A percentile compares a stretch with the other conserved stretches of the same genome.
phyloP scores from a whole-genome alignment of 73 alveolate genomes.

The Tetrahymena elliotti region DNA sequence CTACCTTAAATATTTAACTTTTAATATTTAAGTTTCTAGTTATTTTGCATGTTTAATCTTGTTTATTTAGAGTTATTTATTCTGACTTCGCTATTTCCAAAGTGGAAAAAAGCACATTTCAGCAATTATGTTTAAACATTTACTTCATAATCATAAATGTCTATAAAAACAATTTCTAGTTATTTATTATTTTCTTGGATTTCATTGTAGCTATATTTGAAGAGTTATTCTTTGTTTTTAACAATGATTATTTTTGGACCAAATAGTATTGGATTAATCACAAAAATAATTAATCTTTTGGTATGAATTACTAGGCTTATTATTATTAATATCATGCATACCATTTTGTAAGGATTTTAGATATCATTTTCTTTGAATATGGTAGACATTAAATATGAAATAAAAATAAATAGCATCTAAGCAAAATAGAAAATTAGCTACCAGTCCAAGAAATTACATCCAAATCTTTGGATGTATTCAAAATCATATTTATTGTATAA shows the following conservation, averaged over 20 bases:
- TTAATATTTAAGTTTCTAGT: background rate
- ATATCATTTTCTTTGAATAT: background rate
- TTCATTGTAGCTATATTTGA: background rate
- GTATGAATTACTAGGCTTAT: background rate
- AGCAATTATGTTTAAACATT: background rate
- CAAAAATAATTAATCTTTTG: background rate
- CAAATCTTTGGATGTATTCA: background rate
- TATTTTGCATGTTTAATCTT: background rate
- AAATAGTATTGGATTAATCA: background rate
- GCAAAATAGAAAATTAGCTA: background rate
- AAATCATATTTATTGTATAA: background rate
- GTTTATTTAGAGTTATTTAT: background rate
- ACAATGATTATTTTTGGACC: background rate
- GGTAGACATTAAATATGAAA: background rate
- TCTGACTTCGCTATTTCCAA: background rate
- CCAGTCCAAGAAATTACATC: background rate
- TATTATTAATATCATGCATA: background rate
- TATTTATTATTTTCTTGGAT: background rate
- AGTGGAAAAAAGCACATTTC: background rate
- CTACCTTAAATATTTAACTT: background rate
- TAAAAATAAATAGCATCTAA: background rate
- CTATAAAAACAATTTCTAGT: background rate
- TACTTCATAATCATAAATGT: background rate
- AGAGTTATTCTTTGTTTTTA: background rate
- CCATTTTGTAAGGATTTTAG: background rate